Base-by-base conservation (phyloP, 169 alveolate species). In the Blepharisma undulans region DNA sequence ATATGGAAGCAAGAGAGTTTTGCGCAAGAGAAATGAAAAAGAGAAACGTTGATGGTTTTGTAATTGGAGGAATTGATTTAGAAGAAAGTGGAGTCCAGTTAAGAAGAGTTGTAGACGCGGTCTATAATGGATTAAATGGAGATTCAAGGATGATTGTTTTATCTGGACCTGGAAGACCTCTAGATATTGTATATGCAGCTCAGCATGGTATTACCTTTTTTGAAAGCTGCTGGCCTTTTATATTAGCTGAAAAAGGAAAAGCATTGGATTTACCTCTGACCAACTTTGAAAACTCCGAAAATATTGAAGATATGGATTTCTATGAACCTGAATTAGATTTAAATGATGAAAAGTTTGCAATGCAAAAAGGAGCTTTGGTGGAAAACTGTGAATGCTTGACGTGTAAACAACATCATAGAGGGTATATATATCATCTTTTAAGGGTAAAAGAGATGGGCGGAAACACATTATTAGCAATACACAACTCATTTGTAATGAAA, bases 151-250 rank as follows among this genome's bases (percentile, higher is more conserved):
- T 72, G 60, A 86, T 66, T 2, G 80, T 60, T 10, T 36, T 86
- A 21, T 60, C 84, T 30, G 91, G 91, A 12, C 60, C 66, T 22
- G 91, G 91, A 0, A 60, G 84, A 5, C 91, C 91, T 71, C n/a
- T 86, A n/a, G 91, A 86, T 27, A 72, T 86, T 61, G 66, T 86
- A 18, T 72, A 66, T 25, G 80, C 91, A 10, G 84, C 84, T 30
- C n/a, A n/a, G 29, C 48, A 66, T 6, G 91, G 91, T 32, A 21
- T 86, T n/a, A 86, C 84, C 8, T 32, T 21, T n/a, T 86, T 86
- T 72, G 91, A 86, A 71, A 32, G 66, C 29, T 27, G n/a, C 66
- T 86, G 84, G 84, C 91, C 91, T 27, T 86, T 86, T 72, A 27
- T 25, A 27, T 30, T 71, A 27, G 34, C 91, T 32, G 29, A 27